Conservation (phyloP, 352 stramenopile genomes). For the Pythium chondricola region DNA sequence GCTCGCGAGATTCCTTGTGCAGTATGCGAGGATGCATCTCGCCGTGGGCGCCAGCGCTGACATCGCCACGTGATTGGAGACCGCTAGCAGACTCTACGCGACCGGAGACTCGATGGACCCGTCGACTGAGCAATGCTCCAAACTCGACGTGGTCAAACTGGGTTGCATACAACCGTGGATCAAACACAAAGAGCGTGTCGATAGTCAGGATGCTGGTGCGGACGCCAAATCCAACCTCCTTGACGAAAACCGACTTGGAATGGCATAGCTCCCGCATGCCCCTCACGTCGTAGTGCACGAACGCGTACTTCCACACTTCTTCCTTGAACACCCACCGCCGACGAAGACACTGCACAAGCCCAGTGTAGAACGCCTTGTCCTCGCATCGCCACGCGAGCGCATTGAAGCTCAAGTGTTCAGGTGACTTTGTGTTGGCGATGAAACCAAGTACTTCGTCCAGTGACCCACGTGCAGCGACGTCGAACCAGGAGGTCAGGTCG, state of each 20-base stretch:
- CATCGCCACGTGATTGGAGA: not conserved
- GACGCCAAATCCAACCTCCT: slow-evolving; percentile 26
- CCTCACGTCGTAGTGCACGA: slow-evolving; percentile 37
- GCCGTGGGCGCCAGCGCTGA: not conserved
- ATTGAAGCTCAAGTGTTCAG: slow-evolving; percentile 25
- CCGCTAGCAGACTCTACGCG: not conserved
- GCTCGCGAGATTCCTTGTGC: slow-evolving; percentile 30
- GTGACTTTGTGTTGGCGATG: slow-evolving; percentile 18
- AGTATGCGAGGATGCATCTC: slow-evolving; percentile 15
- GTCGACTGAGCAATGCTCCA: slow-evolving; percentile 34
- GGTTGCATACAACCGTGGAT: no score
- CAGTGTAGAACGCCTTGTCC: slow-evolving; percentile 31
- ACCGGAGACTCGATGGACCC: slow-evolving; percentile 30
- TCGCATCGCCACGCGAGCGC: slow-evolving; percentile 41
- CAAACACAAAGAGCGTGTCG: no score
- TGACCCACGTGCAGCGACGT: slow-evolving; percentile 39
- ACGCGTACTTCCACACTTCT: slow-evolving; percentile 44
- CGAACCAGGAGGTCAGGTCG: slow-evolving; percentile 55
- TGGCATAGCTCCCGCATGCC: slow-evolving; percentile 28
- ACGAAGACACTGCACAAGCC: slow-evolving; percentile 28
- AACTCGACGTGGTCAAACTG: slow-evolving; percentile 37
- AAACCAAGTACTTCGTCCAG: slow-evolving; percentile 37
- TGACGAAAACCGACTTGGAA: slow-evolving; percentile 9
- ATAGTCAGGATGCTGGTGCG: slow-evolving; percentile 18
- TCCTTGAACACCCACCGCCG: slow-evolving; percentile 32